Conservation (phyloP, 768 basidiomycete genomes). For the Boletellus emodensis region DNA sequence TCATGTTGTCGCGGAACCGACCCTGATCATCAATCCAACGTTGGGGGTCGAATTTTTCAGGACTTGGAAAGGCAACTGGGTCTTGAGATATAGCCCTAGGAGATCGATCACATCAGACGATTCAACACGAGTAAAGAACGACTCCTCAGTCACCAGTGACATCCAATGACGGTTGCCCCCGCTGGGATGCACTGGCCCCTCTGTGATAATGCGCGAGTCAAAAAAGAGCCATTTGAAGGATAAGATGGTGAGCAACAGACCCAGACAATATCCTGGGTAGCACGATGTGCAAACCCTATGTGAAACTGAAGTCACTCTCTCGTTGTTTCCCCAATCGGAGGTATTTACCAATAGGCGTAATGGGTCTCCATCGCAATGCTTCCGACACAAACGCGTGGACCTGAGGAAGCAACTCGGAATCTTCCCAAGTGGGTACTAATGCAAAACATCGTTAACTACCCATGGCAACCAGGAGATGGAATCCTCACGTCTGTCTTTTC, state of each 20-base stretch:
- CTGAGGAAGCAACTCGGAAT: conserved; percentile 31
- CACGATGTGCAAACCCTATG: conserved; percentile 51
- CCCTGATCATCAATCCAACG: conserved; percentile 47
- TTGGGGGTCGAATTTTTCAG: conserved; percentile 52
- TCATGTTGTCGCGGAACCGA: conserved; percentile 40
- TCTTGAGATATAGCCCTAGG: conserved; percentile 24
- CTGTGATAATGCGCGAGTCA: conserved; percentile 14
- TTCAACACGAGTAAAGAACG: neutral
- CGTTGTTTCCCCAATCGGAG: neutral
- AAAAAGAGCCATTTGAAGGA: conserved; percentile 32
- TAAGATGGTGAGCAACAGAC: conserved; percentile 24
- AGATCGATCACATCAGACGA: neutral
- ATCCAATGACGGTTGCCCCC: conserved; percentile 20
- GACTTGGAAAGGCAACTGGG: conserved; percentile 18
- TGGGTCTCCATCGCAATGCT: conserved; percentile 34
- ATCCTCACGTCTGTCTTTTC: conserved; percentile 29
- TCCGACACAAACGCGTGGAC: conserved; percentile 36
- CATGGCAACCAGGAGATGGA: neutral
- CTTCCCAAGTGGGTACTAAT: conserved; percentile 35
- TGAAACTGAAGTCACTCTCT: neutral
- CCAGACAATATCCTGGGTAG: conserved; percentile 61
- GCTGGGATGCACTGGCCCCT: conserved; percentile 21
- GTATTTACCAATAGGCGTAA: conserved; percentile 22
- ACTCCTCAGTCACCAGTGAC: conserved; percentile 12
- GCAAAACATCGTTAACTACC: neutral